Evolutionary conservation across 202 grass and related monocot species (phyloP), one percentile per base, ranked within the genome.

Genomic region (Cymbopogon flexuosus): DNA sequence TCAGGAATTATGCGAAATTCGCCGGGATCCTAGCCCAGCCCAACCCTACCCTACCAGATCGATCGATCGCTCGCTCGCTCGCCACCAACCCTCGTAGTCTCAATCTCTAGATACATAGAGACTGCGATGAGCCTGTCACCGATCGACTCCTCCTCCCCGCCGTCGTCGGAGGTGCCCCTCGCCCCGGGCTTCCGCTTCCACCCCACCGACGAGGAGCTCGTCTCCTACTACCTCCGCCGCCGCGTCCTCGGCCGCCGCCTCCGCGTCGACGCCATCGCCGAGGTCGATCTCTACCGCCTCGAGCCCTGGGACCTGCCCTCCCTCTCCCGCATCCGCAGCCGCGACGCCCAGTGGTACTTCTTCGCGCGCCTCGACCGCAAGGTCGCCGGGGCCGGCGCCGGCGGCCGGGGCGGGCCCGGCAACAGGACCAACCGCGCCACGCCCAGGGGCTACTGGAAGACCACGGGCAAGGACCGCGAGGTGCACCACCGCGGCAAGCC

Each of bases 331-430:
- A 91, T 99, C 87, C 87, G 89, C 14, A 99, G 88, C 90, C 96
- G 92, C 80, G 96, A 98, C 76, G 57, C 87, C 79, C 88, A 98
- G 86, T 98, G 95, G 95, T 98, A 98, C 79, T 98, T 98, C 88
- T 98, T 98, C 76, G 88, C 92, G 3, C 84, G 73, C 4, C 84
- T 98, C 72, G 95, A 94, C 86, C 95, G 95, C 36, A 98, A 98
- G 90, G 41, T 91, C 41, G 72, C 90, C 15, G 93, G 85, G 3
- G 90, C 88, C 21, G 91, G 90, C 1, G 88, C 88, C 0, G 84
- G 88, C 0, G 88, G 88, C 0, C 79, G 88, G 0, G 88, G 88
- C 3, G 88, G 88, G 0, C 79, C 88, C 0, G 88, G 88, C 0
- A 90, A 86, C 68, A 76, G 92, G 33, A 98, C 84, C 76, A 98